Conservation (phyloP, 2,329 filamentous ascomycete species). For the Volutella citrinella region DNA sequence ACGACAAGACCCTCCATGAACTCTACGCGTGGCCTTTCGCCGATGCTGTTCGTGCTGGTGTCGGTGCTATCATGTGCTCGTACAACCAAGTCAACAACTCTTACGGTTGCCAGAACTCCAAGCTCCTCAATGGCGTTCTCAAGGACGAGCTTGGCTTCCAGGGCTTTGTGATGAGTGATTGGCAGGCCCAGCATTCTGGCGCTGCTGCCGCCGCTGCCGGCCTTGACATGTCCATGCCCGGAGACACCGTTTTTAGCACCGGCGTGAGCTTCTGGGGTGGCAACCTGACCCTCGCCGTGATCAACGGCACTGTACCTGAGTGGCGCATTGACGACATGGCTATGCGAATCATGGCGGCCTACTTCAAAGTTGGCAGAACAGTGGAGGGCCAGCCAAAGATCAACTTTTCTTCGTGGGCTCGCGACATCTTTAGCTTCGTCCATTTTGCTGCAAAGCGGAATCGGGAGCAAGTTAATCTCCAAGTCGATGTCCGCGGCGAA, state of each 20-base stretch:
- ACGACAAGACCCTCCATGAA: constrained; percentile 73
- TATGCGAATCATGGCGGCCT: constrained; percentile 73
- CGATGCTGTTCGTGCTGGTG: constrained; percentile 66
- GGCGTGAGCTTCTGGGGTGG: constrained; percentile 76
- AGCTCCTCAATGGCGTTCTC: constrained; percentile 70
- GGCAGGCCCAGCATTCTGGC: constrained; percentile 71
- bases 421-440: constrained; percentile 68
- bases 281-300: constrained; percentile 81
- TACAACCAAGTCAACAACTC: constrained; percentile 81
- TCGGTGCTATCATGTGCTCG: constrained; percentile 62
- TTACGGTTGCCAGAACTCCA: constrained; percentile 76
- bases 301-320: constrained; percentile 85
- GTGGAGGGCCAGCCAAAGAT: constrained; percentile 48
- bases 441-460: constrained; percentile 62
- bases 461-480: constrained; percentile 69
- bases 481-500: constrained; percentile 77
- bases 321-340: constrained; percentile 92
- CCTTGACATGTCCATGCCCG: constrained; percentile 86
- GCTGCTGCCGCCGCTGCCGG: constrained; percentile 66
- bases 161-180: constrained; percentile 79
- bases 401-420: constrained; percentile 89
- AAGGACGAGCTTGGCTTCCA: constrained; percentile 81
- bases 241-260: constrained; percentile 74
- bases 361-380: constrained; percentile 62
- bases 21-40: constrained; percentile 77